Evolutionary conservation across 495 filamentous ascomycete genomes (phyloP).

Genomic region (Cercophora samala): DNA sequence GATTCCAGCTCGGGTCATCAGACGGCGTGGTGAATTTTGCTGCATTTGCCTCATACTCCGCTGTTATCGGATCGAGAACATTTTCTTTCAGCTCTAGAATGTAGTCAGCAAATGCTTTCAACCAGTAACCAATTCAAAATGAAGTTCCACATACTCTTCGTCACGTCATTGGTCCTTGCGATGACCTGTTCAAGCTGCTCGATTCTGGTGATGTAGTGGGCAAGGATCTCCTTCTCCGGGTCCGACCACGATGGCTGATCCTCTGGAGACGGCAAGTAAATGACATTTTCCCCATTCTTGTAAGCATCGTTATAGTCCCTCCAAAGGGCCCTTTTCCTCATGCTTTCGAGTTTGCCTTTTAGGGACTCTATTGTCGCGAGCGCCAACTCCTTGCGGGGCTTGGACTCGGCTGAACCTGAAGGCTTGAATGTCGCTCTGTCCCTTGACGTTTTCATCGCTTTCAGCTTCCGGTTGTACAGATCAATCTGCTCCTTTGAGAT

Average conservation of each 20-base stretch:
- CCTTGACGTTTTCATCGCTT: neutral
- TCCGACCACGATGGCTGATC: slow-evolving; percentile 43
- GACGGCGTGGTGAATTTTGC: neutral
- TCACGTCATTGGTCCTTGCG: slow-evolving; percentile 19
- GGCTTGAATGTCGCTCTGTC: neutral
- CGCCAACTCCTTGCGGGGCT: neutral
- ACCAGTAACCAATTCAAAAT: neutral
- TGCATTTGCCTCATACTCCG: neutral
- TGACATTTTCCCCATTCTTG: neutral
- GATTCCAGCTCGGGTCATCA: slow-evolving; percentile 36
- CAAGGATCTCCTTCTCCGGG: slow-evolving; percentile 27
- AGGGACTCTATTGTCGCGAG: neutral
- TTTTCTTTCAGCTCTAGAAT: neutral
- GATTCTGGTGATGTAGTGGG: slow-evolving; percentile 23
- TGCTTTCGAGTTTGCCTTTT: neutral
- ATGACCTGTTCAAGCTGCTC: slow-evolving; percentile 15
- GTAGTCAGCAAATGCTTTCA: neutral
- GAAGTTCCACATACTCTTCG: slow-evolving; percentile 23
- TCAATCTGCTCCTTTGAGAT: slow-evolving; percentile 39
- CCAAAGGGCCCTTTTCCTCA: neutral
- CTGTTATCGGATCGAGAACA: neutral
- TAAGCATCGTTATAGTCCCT: neutral
- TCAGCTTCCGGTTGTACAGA: slow-evolving; percentile 21
- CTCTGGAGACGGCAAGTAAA: slow-evolving; percentile 3
- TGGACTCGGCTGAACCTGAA: no score